Evolutionary conservation across 2,329 filamentous ascomycete species (phyloP).

Genomic region (Sclerotinia glacialis): DNA sequence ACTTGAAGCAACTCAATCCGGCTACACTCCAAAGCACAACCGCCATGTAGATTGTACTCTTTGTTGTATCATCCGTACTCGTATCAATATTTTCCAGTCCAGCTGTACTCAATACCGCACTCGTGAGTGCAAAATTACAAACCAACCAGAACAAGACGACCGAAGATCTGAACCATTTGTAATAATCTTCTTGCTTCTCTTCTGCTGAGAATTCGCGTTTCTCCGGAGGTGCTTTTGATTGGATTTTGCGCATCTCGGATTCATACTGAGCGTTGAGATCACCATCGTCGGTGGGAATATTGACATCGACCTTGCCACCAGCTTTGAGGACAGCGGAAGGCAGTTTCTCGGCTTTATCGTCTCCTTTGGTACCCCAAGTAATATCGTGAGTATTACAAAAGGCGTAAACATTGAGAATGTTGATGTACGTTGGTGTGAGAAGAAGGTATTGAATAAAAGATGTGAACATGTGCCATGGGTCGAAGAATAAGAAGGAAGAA

Average conservation of each 20-base stretch:
- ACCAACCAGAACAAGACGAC: constrained; percentile 97
- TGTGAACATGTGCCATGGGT: constrained; percentile 99
- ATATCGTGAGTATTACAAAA: constrained; percentile 99
- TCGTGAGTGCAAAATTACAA: constrained; percentile 84
- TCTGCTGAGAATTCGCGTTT: constrained; percentile 56
- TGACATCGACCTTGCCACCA: constrained; percentile 90
- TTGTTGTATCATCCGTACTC: constrained; percentile 51
- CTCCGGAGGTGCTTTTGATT: constrained; percentile 70
- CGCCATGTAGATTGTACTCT: constrained; percentile 39
- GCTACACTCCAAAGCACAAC: constrained; percentile 42
- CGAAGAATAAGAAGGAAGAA: constrained; percentile 94
- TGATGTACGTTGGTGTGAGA: constrained; percentile 89
- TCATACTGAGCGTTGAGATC: constrained; percentile 96
- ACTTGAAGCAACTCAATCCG: constrained; percentile 39
- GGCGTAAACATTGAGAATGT: constrained; percentile 94
- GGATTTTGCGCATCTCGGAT: constrained; percentile 72
- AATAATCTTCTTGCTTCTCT: constrained; percentile 96
- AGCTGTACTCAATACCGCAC: constrained; percentile 81
- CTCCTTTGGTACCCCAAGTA: constrained; percentile 97
- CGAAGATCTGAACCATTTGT: constrained; percentile 88
- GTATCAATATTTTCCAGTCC: constrained; percentile 82
- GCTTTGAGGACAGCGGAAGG: constrained; percentile 87
- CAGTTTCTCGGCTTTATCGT: constrained; percentile 92
- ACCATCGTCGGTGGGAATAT: constrained; percentile 81
- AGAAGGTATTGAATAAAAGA: constrained; percentile 88